These are phyloP conservation scores for Kwoniella botswanensis DNA, from an alignment of 768 basidiomycete species.

Conservation along the genomic window DNA sequence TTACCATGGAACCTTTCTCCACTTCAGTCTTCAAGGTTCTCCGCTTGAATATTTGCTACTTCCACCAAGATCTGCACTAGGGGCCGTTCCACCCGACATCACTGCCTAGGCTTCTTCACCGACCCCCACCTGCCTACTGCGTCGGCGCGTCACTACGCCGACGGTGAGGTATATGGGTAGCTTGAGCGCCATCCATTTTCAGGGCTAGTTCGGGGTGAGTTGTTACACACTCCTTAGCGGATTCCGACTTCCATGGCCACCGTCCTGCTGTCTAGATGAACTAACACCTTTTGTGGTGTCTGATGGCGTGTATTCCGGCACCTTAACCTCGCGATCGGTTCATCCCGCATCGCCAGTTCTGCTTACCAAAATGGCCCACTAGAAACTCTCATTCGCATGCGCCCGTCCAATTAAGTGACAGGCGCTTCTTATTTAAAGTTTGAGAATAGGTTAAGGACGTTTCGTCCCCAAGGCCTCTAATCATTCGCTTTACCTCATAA, in stretches of 20 bases:
- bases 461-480: constrained; percentile 88
- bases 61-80: constrained; percentile 87
- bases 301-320: constrained; percentile 72
- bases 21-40: constrained; percentile 86
- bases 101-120: constrained; percentile 78
- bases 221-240: constrained; percentile 87
- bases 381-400: constrained; percentile 69
- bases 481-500: constrained; percentile 73
- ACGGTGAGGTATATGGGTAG: constrained; percentile 83
- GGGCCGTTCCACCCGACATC: constrained; percentile 75
- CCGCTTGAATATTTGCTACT: constrained; percentile 88
- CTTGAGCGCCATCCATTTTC: constrained; percentile 90
- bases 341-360: constrained; percentile 63
- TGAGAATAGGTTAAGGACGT: constrained; percentile 84
- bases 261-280: constrained; percentile 87
- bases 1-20: constrained; percentile 87
- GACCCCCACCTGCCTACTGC: constrained; percentile 71
- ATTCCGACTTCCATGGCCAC: constrained; percentile 85
- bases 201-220: constrained; percentile 89
- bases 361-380: constrained; percentile 66
- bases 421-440: constrained; percentile 69
- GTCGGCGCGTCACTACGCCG: constrained; percentile 69
- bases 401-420: constrained; percentile 61
- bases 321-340: constrained; percentile 73
- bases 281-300: constrained; percentile 85